These are phyloP conservation scores for Xylaria sp. DNA, from an alignment of 2,329 filamentous ascomycete genomes.

Conservation along the genomic window DNA sequence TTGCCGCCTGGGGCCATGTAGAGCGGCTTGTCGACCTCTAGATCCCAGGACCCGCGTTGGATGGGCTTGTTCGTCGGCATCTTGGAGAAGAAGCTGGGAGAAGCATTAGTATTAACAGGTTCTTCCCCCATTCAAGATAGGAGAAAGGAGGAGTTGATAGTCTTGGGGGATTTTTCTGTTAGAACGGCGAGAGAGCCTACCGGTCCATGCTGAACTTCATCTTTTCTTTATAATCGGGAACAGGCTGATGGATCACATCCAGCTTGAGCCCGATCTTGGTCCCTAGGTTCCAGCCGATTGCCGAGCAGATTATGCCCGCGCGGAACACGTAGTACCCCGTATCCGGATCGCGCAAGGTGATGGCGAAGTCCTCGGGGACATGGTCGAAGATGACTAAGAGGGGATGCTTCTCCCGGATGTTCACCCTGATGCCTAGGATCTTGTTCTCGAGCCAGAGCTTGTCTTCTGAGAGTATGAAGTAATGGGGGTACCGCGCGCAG, in stretches of 20 bases:
- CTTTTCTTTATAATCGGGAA: slow-evolving; percentile 88
- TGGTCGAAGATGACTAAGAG: slow-evolving; percentile 79
- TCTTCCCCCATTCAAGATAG: neutral
- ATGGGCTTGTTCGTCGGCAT: slow-evolving; percentile 80
- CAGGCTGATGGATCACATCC: slow-evolving; percentile 75
- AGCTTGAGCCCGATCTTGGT: slow-evolving; percentile 79
- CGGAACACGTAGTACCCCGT: slow-evolving; percentile 80
- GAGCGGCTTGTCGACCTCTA: slow-evolving; percentile 79
- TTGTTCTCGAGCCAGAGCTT: slow-evolving; percentile 72
- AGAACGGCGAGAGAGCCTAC: slow-evolving; percentile 54
- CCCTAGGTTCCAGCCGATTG: slow-evolving; percentile 81
- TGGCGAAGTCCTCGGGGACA: slow-evolving; percentile 84
- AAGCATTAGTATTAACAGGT: neutral
- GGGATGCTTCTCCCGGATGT: slow-evolving; percentile 71
- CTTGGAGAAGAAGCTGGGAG: slow-evolving; percentile 78
- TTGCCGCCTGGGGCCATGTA: slow-evolving; percentile 77
- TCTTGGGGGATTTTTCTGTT: neutral
- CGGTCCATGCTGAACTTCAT: slow-evolving; percentile 90
- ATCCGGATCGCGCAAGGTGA: slow-evolving; percentile 76
- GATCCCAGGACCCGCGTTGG: slow-evolving; percentile 85
- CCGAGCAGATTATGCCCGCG: slow-evolving; percentile 81
- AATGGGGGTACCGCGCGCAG: slow-evolving; percentile 79
- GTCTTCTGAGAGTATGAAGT: slow-evolving; percentile 70
- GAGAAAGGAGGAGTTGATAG: neutral
- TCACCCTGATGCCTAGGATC: slow-evolving; percentile 71